Evolutionary conservation across 2,329 filamentous ascomycete genomes (phyloP).

Genomic region (Nannizziopsis barbatae): DNA sequence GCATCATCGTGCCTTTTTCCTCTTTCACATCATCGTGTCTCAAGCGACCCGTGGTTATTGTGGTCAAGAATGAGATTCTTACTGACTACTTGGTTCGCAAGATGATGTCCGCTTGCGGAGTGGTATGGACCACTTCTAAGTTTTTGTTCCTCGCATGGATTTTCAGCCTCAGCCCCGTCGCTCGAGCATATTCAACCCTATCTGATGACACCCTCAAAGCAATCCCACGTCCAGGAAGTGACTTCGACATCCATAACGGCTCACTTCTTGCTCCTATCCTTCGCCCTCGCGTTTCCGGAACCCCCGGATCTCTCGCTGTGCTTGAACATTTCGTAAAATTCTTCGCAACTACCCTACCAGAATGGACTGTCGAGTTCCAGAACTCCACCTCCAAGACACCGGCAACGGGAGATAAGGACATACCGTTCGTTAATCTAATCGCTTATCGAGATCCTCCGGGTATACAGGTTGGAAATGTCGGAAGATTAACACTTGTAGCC

Average conservation of each 20-base stretch:
- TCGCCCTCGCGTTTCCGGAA: conserved; percentile 77
- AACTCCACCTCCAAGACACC: conserved; percentile 84
- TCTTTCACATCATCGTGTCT: too few relatives aligned
- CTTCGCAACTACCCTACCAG: conserved; percentile 61
- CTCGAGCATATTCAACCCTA: conserved; percentile 47
- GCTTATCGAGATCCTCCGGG: conserved; percentile 81
- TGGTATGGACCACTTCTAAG: not conserved
- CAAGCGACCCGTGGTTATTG: not conserved
- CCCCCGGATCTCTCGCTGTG: conserved; percentile 58
- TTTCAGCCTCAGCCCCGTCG: conserved; percentile 20
- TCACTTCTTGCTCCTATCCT: conserved; percentile 75
- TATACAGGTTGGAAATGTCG: conserved; percentile 60
- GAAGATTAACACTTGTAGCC: conserved; percentile 73
- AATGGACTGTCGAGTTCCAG: conserved; percentile 72
- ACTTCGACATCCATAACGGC: conserved; percentile 69
- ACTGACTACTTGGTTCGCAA: not conserved
- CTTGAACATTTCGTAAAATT: conserved; percentile 76
- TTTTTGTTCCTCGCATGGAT: conserved; percentile 14
- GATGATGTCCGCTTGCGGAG: conserved; percentile 2
- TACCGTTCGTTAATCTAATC: conserved; percentile 82
- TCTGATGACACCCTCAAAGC: conserved; percentile 62
- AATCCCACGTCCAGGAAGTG: conserved; percentile 59
- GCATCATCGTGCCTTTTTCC: too few relatives aligned
- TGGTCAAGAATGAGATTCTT: not conserved
- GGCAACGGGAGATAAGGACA: conserved; percentile 53